Base-by-base conservation (phyloP, 1,139 yeast genomes). In the Hansenula lynferdii region DNA sequence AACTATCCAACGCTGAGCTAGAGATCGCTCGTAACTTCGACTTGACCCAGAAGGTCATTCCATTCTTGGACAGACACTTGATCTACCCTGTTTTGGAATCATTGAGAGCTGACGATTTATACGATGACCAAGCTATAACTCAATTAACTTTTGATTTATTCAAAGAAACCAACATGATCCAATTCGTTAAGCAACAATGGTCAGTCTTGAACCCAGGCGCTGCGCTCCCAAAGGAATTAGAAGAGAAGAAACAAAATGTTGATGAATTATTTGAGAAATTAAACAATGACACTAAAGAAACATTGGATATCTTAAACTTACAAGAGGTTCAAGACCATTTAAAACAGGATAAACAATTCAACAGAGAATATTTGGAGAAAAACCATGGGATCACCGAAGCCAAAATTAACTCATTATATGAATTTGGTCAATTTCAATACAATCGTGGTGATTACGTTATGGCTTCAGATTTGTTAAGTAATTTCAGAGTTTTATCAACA, bases 51-150 rank as follows among this genome's bases (percentile, higher is more conserved):
- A 69, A 69, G 55, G 58, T 77, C 46, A 60, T 72, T 48, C 76
- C 75, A 34, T 77, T 74, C 50, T 59, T 78, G 51, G 85, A 78
- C 57, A 69, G 82, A 49, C 81, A 76, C 49, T 60, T 77, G 54
- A 63, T 71, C 42, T 75, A 69, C 47, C 77, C 79, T 31, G 58
- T 78, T 45, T 56, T 75, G 26, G 80, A 75, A 51, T 69, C 70
- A 39, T 60, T 72, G 35, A 63, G 68, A 34, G 47, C 58, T 36
- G 70, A 67, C 42, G 65, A 62, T 38, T 56, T 73, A 28, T 71
- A 74, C 51, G 69, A 68, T 45, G 68, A 66, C 38, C 52, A 61
- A 41, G 64, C 63, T 42, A 59, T 75, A 42, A 64, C 66, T 38
- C 60, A 67, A 49, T 62, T 73, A 44, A 72, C 72, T 48, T 73